A percentile compares a stretch with the other conserved stretches of the same genome.
phyloP scores from a whole-genome alignment of 495 filamentous ascomycete species.

The Margaritispora aquatica region DNA sequence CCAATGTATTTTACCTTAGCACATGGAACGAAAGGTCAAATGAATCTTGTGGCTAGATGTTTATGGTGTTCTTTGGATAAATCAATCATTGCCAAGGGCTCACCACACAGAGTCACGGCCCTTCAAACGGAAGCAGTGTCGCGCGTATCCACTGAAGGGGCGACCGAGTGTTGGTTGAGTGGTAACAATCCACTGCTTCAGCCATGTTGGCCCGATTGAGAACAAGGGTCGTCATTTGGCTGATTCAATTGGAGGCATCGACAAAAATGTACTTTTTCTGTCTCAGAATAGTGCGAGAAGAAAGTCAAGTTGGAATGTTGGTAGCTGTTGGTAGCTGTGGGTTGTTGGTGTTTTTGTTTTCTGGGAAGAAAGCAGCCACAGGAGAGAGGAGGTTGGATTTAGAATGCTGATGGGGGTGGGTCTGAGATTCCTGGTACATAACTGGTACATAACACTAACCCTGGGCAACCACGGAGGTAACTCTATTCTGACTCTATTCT shows the following conservation, averaged over 20 bases:
- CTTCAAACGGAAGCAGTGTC: not conserved
- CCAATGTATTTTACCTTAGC: not conserved
- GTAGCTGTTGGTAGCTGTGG: too few species aligned
- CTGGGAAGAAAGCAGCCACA: not conserved
- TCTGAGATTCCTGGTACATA: too few species aligned
- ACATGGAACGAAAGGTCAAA: not conserved
- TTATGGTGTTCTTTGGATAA: not conserved
- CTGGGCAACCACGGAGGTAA: too few species aligned
- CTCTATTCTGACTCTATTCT: too few species aligned
- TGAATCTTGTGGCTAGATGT: not conserved
- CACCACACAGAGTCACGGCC: not conserved
- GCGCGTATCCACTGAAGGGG: not conserved
- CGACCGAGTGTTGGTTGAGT: too few species aligned
- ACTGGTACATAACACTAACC: too few species aligned
- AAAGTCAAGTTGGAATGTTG: not conserved
- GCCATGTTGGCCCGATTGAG: not conserved
- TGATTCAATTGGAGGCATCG: not conserved
- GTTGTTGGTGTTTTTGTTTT: too few species aligned
- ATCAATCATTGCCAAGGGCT: not conserved
- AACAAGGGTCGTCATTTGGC: not conserved
- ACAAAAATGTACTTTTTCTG: not conserved
- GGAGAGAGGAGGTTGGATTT: not conserved
- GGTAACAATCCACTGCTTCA: not conserved
- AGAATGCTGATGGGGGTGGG: too few species aligned
- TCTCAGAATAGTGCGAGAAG: not conserved